Conservation (phyloP, 164 flowering plant genomes). For the Aristolochia californica region DNA sequence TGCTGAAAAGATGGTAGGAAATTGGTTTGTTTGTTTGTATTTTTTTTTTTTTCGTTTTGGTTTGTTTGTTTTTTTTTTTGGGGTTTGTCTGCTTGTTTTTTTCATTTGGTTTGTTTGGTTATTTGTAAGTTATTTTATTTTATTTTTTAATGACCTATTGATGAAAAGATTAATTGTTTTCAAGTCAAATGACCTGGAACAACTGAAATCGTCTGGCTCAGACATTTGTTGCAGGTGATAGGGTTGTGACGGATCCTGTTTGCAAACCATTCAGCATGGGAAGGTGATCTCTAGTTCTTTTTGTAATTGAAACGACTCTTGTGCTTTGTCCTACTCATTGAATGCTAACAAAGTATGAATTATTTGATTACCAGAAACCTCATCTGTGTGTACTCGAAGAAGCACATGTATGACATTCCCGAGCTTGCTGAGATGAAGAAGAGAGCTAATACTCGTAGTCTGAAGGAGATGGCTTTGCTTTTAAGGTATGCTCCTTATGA, state of each 20-base stretch:
- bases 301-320: no score
- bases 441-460: conserved; percentile 71
- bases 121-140: no score
- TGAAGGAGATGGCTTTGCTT: conserved; percentile 86
- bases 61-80: no score
- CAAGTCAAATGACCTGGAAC: conserved; percentile 4
- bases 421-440: conserved; percentile 78
- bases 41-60: no score
- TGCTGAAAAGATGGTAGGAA: conserved; percentile 63
- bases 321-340: no score
- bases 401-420: conserved; percentile 86
- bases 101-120: no score
- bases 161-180: conserved; percentile 4
- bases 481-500: conserved; percentile 44
- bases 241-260: conserved; percentile 88
- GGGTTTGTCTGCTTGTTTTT: no score
- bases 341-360: neutral
- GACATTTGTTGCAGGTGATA: conserved; percentile 93
- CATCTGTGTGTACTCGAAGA: conserved; percentile 88
- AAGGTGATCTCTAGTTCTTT: conserved; percentile 36
- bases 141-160: neutral
- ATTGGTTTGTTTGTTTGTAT: no score
- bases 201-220: conserved; percentile 24
- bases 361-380: conserved; percentile 55
- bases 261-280: conserved; percentile 99